Percentiles rank a stretch among this genome's conserved stretches.
These are phyloP conservation scores for Millerozyma miso DNA, from an alignment of 805 yeast species.

Conservation along the genomic window DNA sequence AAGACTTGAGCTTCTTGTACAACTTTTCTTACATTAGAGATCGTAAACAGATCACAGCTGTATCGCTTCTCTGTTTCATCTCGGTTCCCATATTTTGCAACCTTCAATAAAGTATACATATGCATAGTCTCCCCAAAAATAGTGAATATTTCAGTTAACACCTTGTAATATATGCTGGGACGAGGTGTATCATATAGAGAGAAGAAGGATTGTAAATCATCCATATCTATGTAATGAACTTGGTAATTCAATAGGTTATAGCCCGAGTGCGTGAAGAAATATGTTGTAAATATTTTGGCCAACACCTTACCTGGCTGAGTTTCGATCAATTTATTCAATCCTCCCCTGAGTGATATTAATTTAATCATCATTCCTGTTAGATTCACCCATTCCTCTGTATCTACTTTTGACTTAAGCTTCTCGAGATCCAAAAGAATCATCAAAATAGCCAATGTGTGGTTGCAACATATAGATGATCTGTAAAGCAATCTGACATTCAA, in stretches of 20 bases:
- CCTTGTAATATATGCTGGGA: background rate
- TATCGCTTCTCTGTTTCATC: background rate
- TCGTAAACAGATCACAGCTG: background rate
- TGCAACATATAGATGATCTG: slow-evolving; percentile 2
- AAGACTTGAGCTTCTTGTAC: background rate
- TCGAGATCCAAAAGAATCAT: slow-evolving; percentile 1
- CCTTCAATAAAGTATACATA: slow-evolving; percentile 1
- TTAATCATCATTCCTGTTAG: slow-evolving; percentile 1
- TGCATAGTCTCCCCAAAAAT: slow-evolving; percentile 1
- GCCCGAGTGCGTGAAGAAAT: slow-evolving; percentile 1
- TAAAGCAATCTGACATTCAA: slow-evolving; percentile 1
- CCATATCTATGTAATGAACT: background rate
- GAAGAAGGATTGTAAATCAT: slow-evolving; percentile 1
- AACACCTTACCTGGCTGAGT: background rate
- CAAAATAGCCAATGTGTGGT: slow-evolving; percentile 2
- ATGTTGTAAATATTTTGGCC: background rate
- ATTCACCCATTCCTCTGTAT: background rate
- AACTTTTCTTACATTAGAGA: background rate
- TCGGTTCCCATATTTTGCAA: background rate
- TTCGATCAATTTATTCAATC: background rate
- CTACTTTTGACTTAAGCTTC: background rate
- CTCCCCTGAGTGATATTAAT: slow-evolving; percentile 2
- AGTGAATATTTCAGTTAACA: background rate
- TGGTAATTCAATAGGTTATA: slow-evolving; percentile 1
- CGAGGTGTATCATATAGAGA: background rate